These are phyloP conservation scores for Solanum appendiculatum DNA, from an alignment of 257 asterid species.

Conservation along the genomic window DNA sequence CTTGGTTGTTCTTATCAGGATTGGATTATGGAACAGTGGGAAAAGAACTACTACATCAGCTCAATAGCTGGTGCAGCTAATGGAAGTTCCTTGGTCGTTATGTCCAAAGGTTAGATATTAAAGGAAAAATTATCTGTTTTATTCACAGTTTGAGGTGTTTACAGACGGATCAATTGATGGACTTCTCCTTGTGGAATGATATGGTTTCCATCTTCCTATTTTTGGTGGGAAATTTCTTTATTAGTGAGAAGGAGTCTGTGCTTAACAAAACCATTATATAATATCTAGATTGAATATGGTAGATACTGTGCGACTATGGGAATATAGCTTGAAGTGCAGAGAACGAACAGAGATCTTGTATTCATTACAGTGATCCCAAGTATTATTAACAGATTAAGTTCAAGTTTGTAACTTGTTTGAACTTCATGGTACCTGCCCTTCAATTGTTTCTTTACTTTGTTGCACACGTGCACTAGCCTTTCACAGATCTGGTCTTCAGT, in stretches of 20 bases:
- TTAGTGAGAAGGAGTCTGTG: background rate
- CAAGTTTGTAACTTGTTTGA: background rate
- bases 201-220: background rate
- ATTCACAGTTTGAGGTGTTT: background rate
- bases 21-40: slow-evolving; percentile 99
- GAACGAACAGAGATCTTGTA: too few relatives aligned
- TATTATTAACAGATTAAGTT: background rate
- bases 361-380: too few relatives aligned
- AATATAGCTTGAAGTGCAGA: too few relatives aligned
- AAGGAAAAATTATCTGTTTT: background rate
- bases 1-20: slow-evolving; percentile 38
- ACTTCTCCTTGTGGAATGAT: background rate
- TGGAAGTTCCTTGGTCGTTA: slow-evolving; percentile 79
- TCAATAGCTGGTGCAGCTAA: slow-evolving; percentile 94
- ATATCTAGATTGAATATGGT: background rate
- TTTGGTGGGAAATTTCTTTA: background rate
- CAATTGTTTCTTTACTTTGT: background rate
- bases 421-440: background rate
- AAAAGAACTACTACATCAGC: slow-evolving; percentile 88
- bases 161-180: background rate
- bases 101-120: slow-evolving; percentile 78
- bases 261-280: background rate
- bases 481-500: background rate
- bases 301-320: background rate
- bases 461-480: background rate